Conservation (phyloP, 192 early-diverging fungal species). For the Umbelopsis isabellina region DNA sequence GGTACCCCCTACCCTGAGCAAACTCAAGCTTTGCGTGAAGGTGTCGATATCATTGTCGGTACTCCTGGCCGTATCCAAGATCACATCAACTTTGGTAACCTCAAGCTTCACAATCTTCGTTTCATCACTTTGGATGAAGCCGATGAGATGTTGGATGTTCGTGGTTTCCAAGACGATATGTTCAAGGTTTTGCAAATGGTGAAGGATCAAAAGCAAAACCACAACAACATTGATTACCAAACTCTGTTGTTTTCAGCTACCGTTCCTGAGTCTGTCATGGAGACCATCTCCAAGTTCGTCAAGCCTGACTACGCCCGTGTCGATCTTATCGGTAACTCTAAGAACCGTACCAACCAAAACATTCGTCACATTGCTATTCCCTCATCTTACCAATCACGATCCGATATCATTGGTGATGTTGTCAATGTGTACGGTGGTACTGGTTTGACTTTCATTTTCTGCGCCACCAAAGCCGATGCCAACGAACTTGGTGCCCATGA, state of each 20-base stretch:
- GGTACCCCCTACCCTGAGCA: slow-evolving; percentile 88
- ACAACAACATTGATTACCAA: slow-evolving; percentile 54
- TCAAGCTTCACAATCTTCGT: slow-evolving; percentile 65
- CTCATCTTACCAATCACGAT: slow-evolving; percentile 86
- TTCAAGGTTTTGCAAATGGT: slow-evolving; percentile 76
- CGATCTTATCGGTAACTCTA: slow-evolving; percentile 83
- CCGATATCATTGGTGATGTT: slow-evolving; percentile 92
- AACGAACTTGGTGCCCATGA: slow-evolving; percentile 80
- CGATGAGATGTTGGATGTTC: slow-evolving; percentile 82
- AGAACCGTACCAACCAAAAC: slow-evolving; percentile 87
- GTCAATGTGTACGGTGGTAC: slow-evolving; percentile 86
- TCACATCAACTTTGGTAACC: slow-evolving; percentile 81
- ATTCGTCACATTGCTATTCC: slow-evolving; percentile 86
- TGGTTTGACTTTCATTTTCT: slow-evolving; percentile 91
- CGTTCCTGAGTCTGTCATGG: slow-evolving; percentile 77
- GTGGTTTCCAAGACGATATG: slow-evolving; percentile 86
- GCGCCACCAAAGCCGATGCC: slow-evolving; percentile 91
- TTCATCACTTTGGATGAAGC: slow-evolving; percentile 81
- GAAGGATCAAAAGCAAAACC: slow-evolving; percentile 70
- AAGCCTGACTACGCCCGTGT: slow-evolving; percentile 66
- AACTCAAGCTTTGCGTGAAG: slow-evolving; percentile 73
- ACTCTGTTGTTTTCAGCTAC: slow-evolving; percentile 89
- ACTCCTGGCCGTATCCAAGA: slow-evolving; percentile 83
- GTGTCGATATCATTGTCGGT: slow-evolving; percentile 78
- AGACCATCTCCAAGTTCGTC: slow-evolving; percentile 67